Base-by-base conservation (phyloP, 2,329 filamentous ascomycete genomes). In the Mycosphaerella sp. region DNA sequence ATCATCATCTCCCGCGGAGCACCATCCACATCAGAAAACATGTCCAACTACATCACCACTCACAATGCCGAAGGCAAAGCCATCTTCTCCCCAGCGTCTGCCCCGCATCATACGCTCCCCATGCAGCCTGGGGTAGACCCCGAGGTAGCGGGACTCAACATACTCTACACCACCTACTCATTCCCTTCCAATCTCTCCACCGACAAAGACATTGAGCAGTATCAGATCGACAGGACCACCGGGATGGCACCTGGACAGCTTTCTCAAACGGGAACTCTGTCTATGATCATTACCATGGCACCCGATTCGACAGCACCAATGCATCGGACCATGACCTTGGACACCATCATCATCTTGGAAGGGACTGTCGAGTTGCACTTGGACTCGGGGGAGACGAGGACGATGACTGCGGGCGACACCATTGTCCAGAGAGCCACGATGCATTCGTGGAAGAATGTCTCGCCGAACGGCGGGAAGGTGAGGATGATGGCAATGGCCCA, bases 381-480 rank as follows among this genome's bases (percentile, higher is more conserved):
- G 34, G 60, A 62, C 42, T 42, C 46, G 6, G 60, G 57, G 17
- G 59, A 61, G 51, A 45, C 38, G 44, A 50, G 53, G 40, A 45
- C 48, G 3, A 11, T 63, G 10, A 55, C 48, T 32, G 48, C 45
- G 9, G 59, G 60, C 2, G 59, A 63, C 45, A 34, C 51, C 11
- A 48, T 56, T 10, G 47, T 59, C 40, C 56, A 59, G 51, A 47
- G 60, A 10, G 59, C 41, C 1, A 61, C 59, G 31, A 62, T 62
- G 59, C 62, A 64, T 52, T 45, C 48, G 36, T 64, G 62, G 60
- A 48, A 40, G 32, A 64, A 64, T 43, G 38, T 59, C 6, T 59
- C 60, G 38, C 50, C 52, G 1, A 38, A 57, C 11, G 45, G 48
- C 17, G 57, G 55, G 3, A 51, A 32, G 46, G 46, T 53, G 31